A percentile compares a stretch with the other conserved stretches of the same genome.
phyloP scores from a whole-genome alignment of 2,329 filamentous ascomycete genomes.

The Epichloe gansuensis region DNA sequence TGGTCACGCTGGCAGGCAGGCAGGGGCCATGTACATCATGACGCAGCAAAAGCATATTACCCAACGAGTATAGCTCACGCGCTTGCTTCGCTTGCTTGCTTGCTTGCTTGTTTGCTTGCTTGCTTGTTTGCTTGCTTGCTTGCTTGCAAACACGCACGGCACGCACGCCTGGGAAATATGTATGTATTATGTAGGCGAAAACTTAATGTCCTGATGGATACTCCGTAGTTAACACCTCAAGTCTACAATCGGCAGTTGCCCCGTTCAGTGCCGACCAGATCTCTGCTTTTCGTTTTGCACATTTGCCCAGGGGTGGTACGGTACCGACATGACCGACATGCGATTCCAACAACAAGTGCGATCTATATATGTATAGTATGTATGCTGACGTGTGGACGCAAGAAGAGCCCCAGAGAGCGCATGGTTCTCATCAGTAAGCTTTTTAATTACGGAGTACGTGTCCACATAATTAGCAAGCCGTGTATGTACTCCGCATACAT shows the following conservation, averaged over 20 bases:
- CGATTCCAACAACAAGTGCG: too few relatives aligned
- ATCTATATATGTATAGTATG: too few relatives aligned
- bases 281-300: background rate
- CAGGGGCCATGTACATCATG: conserved; percentile 6
- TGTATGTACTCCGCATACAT: too few relatives aligned
- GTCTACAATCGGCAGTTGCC: conserved; percentile 4
- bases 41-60: conserved; percentile 1
- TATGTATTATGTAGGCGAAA: background rate
- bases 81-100: background rate
- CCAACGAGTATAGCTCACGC: background rate
- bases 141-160: background rate
- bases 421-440: too few relatives aligned
- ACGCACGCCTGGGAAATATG: background rate
- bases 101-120: too few relatives aligned
- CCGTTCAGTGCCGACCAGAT: background rate
- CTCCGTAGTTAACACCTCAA: background rate
- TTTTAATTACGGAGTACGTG: background rate
- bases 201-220: background rate
- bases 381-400: too few relatives aligned
- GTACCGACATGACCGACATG: too few relatives aligned
- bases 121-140: background rate
- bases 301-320: background rate
- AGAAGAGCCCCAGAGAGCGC: too few relatives aligned
- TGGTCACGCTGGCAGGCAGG: conserved; percentile 1
- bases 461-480: background rate